Conservation (phyloP, 1,284 basidiomycete species). For the Ganoderma boninense region DNA sequence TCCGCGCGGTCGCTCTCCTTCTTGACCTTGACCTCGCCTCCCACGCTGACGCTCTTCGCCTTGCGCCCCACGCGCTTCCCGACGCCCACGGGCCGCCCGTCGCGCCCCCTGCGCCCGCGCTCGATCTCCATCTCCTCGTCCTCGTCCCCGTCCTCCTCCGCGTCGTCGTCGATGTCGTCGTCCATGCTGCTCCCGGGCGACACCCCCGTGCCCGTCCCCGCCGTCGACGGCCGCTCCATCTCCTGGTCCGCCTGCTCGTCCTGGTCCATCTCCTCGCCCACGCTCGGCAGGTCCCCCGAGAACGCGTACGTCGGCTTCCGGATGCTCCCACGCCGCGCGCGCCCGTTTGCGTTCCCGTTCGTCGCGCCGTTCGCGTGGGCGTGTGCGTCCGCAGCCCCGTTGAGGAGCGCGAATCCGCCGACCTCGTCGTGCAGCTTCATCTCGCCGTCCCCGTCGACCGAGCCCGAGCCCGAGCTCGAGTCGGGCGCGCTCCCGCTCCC, state of each 20-base stretch:
- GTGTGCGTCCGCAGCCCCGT: constrained; percentile 19
- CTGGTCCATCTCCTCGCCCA: constrained; percentile 42
- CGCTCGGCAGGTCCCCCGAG: constrained; percentile 42
- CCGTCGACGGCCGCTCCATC: constrained; percentile 39
- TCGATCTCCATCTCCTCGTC: constrained; percentile 37
- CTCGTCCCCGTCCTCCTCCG: constrained; percentile 36
- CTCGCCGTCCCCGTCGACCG: constrained; percentile 35
- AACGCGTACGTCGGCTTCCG: constrained; percentile 33
- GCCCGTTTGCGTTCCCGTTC: constrained; percentile 12
- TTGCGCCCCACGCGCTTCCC: constrained; percentile 34
- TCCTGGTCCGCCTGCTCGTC: constrained; percentile 39
- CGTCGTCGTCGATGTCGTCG: constrained; percentile 34
- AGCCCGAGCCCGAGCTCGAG: constrained; percentile 8
- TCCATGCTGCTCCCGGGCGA: constrained; percentile 34
- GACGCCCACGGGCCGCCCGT: constrained; percentile 41
- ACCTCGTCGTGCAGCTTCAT: constrained; percentile 45
- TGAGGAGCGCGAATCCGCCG: constrained; percentile 30
- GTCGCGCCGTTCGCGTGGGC: constrained; percentile 3
- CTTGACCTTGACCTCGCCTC: constrained; percentile 42
- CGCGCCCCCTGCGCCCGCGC: constrained; percentile 40
- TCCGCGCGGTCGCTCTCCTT: constrained; percentile 35
- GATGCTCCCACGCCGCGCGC: constrained; percentile 29
- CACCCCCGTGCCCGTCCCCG: constrained; percentile 30
- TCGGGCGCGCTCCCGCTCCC: constrained; percentile 32
- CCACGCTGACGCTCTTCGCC: constrained; percentile 33